Evolutionary conservation across 2,329 filamentous ascomycete genomes (phyloP), one percentile per base, ranked within the genome.

Genomic region (Trichoderma brevicompactum): DNA sequence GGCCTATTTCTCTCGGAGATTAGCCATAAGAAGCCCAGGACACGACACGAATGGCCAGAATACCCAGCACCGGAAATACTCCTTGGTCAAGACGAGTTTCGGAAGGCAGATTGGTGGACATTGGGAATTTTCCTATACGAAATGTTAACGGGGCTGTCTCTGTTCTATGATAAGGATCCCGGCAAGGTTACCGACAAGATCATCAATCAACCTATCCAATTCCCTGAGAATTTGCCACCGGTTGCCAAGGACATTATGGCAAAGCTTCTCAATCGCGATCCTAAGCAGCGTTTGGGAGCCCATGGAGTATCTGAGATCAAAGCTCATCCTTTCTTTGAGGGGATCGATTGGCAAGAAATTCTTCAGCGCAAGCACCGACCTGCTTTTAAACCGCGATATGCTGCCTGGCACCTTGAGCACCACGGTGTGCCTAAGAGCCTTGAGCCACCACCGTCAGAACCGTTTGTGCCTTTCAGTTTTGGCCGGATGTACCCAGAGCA

Each of bases 71-170:
- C 92, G 1, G 92, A 96, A 76, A 83, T 96, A 65, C 82, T 96
- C 36, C 87, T 93, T 70, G 92, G 91, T 55, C 89, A 92, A 72
- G 92, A 92, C 64, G 95, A 95, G 81, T 94, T 92, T 69, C 96
- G 96, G 82, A 90, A 91, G n/a, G 92, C 96, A 58, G 91, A 94
- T 77, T 96, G 92, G 92, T 96, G 92, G 92, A 96, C 92, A 50
- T 84, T 96, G 7, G 92, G 92, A 74, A 92, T 96, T 67, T 83
- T 96, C 63, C 85, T 96, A n/a, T 96, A 95, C 76, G 92, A 96
- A 81, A 96, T 96, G 92, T 82, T 96, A 82, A 96, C 92, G 58
- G 92, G 92, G 65, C 81, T 96, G 52, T 92, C 92, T 49, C 92
- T 92, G 1, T 96, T 96, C 80, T 96, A 96, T 78, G 91, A 96